Percentiles rank a stretch among this genome's conserved stretches.
Conservation (phyloP, 2,329 filamentous ascomycete genomes). For the Gliomastix tumulicola region DNA sequence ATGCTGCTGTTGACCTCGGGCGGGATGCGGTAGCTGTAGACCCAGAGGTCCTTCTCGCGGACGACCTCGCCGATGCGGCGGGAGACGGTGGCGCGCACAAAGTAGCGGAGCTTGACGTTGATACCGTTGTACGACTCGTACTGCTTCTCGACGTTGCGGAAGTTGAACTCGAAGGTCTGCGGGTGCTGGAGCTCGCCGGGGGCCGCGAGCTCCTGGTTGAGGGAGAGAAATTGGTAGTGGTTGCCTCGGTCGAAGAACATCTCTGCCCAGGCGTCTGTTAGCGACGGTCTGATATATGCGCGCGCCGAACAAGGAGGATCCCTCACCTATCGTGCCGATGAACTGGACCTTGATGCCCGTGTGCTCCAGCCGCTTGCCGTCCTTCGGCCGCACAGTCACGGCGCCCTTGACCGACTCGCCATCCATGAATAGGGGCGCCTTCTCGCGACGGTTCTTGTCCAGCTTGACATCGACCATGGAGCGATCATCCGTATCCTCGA, state of each 20-base stretch:
- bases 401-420: slow-evolving; percentile 96
- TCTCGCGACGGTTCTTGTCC: slow-evolving; percentile 95
- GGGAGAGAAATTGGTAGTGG: slow-evolving; percentile 97
- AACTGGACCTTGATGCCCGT: slow-evolving; percentile 99
- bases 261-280: slow-evolving; percentile 45
- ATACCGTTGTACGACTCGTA: slow-evolving; percentile 99
- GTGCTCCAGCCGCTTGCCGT: slow-evolving; percentile 95
- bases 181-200: slow-evolving; percentile 97
- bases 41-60: slow-evolving; percentile 99
- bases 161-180: slow-evolving; percentile 98
- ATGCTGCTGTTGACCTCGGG: slow-evolving; percentile 97
- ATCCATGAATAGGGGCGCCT: slow-evolving; percentile 94
- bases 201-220: slow-evolving; percentile 93
- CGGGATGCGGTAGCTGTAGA: slow-evolving; percentile 96
- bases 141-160: slow-evolving; percentile 99
- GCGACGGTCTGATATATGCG: slow-evolving; percentile 4
- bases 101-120: slow-evolving; percentile 98
- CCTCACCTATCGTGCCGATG: slow-evolving; percentile 89
- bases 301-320: too few relatives aligned
- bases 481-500: slow-evolving; percentile 90
- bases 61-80: slow-evolving; percentile 97
- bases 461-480: slow-evolving; percentile 96
- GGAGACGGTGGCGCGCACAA: slow-evolving; percentile 92
- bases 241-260: slow-evolving; percentile 99
- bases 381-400: slow-evolving; percentile 91